A percentile compares a stretch with the other conserved stretches of the same genome.
Evolutionary conservation across 169 alveolate genomes (phyloP).

Genomic region (Plasmodium coatneyi): DNA sequence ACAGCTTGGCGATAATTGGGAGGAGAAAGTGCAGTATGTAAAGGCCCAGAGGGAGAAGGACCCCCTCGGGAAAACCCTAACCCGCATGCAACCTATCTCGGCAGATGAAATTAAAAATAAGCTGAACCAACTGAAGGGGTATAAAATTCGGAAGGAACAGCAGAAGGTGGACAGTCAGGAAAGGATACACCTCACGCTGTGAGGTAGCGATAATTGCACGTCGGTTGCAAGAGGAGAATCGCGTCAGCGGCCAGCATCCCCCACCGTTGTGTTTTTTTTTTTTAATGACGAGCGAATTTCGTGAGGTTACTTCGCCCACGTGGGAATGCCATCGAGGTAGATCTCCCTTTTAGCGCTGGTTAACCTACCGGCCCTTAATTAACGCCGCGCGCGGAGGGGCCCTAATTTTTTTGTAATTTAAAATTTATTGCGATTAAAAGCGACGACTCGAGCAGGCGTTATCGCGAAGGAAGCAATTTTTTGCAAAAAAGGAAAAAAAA

Average conservation of each 20-base stretch:
- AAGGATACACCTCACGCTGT: not conserved
- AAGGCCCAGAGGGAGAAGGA: conserved; percentile 73
- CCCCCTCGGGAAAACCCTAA: conserved; percentile 72
- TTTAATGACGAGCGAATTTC: not conserved
- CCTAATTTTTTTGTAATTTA: not conserved
- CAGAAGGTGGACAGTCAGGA: conserved; percentile 2
- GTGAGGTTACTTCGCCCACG: not conserved
- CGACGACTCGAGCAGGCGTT: not conserved
- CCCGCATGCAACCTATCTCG: conserved; percentile 37
- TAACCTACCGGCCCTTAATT: not conserved
- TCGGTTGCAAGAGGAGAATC: too few relatives aligned
- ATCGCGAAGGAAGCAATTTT: not conserved
- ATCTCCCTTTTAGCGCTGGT: not conserved
- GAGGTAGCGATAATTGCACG: not conserved
- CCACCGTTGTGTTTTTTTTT: not conserved
- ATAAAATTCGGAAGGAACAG: conserved; percentile 36
- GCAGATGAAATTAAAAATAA: conserved; percentile 60
- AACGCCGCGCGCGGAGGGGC: not conserved
- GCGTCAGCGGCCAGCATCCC: not conserved
- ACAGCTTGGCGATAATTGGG: conserved; percentile 48
- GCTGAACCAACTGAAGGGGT: conserved; percentile 69
- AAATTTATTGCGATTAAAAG: not conserved
- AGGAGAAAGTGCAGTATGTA: conserved; percentile 76
- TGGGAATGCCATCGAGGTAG: not conserved
- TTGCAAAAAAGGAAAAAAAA: not conserved